Evolutionary conservation across 805 yeast species (phyloP).

Genomic region (Barnettozyma salicaria): DNA sequence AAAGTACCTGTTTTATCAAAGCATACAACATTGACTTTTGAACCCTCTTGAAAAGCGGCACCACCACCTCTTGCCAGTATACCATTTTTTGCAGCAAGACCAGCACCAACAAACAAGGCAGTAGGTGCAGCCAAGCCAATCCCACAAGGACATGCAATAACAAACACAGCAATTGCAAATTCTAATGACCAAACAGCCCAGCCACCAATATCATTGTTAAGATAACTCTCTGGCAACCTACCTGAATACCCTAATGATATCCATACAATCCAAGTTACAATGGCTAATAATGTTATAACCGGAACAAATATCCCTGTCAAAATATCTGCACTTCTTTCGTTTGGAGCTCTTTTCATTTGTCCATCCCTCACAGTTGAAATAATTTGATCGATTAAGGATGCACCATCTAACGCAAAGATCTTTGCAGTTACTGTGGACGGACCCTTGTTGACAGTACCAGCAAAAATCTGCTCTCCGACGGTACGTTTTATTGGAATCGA

Average conservation of each 20-base stretch:
- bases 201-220: conserved; percentile 64
- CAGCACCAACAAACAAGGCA: conserved; percentile 73
- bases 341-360: conserved; percentile 65
- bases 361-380: conserved; percentile 68
- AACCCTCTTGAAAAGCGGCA: conserved; percentile 73
- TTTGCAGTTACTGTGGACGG: conserved; percentile 46
- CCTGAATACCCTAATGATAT: conserved; percentile 50
- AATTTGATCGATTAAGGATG: conserved; percentile 64
- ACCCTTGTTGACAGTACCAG: conserved; percentile 69
- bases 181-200: conserved; percentile 76
- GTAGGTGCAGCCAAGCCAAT: conserved; percentile 83
- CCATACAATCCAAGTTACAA: conserved; percentile 68
- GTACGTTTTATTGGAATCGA: conserved; percentile 50
- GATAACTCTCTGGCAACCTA: conserved; percentile 44
- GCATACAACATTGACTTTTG: conserved; percentile 55
- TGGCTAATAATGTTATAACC: conserved; percentile 51
- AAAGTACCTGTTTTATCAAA: conserved; percentile 79
- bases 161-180: conserved; percentile 74
- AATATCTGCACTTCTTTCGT: conserved; percentile 62
- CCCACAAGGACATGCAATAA: conserved; percentile 83
- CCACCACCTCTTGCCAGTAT: conserved; percentile 79
- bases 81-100: conserved; percentile 72
- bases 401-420: conserved; percentile 53
- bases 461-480: conserved; percentile 61
- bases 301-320: conserved; percentile 74